These are phyloP conservation scores for Straminergon stramineum DNA, from an alignment of 225 moss, liverwort and hornwort genomes.

Conservation along the genomic window DNA sequence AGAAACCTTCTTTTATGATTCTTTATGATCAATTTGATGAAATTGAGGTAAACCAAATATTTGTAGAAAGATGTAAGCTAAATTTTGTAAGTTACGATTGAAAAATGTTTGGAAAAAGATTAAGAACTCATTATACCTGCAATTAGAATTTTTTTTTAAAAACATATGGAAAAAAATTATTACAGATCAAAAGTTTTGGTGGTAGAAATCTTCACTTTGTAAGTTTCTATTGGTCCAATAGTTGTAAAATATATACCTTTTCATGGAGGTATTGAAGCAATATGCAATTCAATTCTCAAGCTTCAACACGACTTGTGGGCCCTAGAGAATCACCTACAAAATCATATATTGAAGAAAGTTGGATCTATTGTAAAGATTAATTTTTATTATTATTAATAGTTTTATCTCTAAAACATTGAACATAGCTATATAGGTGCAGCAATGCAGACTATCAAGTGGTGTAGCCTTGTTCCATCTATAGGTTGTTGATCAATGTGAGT, in stretches of 20 bases:
- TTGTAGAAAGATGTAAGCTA: background rate
- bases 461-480: too few species aligned
- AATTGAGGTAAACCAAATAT: background rate
- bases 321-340: too few species aligned
- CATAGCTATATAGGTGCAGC: too few species aligned
- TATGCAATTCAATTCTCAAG: background rate
- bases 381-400: too few species aligned
- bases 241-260: too few species aligned
- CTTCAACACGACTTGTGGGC: too few species aligned
- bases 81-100: background rate
- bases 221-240: background rate
- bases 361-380: too few species aligned
- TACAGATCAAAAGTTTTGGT: background rate
- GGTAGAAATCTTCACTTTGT: background rate
- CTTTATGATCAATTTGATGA: background rate
- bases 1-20: background rate
- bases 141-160: too few species aligned
- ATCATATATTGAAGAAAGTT: too few species aligned
- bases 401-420: too few species aligned
- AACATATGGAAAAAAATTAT: background rate
- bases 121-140: background rate
- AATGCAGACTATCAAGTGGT: too few species aligned
- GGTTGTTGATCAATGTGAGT: too few species aligned
- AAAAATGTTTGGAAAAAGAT: background rate
- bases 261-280: background rate